Percentiles rank a stretch among this genome's conserved stretches.
These are phyloP conservation scores for Calycina marina DNA, from an alignment of 2,329 filamentous ascomycete genomes.

Conservation along the genomic window DNA sequence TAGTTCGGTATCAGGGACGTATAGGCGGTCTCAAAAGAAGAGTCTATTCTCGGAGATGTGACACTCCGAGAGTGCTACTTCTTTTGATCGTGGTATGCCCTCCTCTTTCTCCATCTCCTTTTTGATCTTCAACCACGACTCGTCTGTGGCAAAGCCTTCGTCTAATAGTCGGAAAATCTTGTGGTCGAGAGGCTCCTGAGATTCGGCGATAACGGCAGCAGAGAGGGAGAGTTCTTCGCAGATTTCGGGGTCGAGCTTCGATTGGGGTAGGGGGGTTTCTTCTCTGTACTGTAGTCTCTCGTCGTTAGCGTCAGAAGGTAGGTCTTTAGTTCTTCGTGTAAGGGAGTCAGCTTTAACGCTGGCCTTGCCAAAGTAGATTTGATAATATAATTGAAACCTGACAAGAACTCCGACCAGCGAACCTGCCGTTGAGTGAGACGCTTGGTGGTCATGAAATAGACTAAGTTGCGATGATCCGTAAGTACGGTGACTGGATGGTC, in stretches of 20 bases:
- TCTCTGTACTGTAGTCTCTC: background rate
- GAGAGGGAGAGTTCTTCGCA: background rate
- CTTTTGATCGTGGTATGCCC: background rate
- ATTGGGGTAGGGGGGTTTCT: background rate
- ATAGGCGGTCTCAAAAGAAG: background rate
- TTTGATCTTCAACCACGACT: background rate
- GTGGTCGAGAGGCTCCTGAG: background rate
- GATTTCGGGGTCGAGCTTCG: background rate
- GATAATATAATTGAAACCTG: no score
- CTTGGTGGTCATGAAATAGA: no score
- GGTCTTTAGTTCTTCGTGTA: background rate
- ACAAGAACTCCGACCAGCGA: no score
- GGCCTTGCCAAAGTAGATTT: no score
- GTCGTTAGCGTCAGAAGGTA: background rate
- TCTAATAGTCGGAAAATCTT: background rate
- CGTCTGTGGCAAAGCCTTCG: background rate
- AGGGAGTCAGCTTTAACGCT: background rate
- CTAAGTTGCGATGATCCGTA: no score
- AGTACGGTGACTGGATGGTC: no score
- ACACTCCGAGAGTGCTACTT: background rate
- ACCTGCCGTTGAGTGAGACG: no score
- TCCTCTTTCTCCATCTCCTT: background rate
- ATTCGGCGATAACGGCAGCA: background rate
- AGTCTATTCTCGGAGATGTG: background rate
- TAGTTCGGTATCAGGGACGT: background rate